Base-by-base conservation (phyloP, 352 stramenopile genomes). In the Chrysophaeum taylorii region DNA sequence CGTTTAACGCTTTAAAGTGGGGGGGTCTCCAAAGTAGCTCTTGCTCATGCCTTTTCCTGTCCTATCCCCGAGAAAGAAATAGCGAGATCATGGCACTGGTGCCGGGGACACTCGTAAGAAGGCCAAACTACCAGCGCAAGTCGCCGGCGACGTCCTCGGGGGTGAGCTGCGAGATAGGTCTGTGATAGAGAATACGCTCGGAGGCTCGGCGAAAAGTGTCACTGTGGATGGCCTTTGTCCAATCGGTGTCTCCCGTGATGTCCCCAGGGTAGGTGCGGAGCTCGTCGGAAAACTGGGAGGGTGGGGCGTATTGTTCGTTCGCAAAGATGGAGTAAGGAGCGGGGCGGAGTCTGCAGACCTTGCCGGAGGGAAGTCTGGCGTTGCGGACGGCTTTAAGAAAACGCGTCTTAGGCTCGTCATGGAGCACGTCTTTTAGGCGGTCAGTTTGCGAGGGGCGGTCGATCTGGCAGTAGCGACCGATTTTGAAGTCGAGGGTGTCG, bases 401-500 rank as follows among this genome's bases (percentile, higher is more conserved):
- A 69, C 90, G 88, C 21, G 82, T 90, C 21, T 70, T 71, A 18
- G 76, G 69, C 0, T 81, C 70, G 0, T 77, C 82, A 27, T 77
- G 48, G 2, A 94, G 72, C 27, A 94, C 89, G 64, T 92, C 87
- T 4, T 73, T 69, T 25, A 87, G 75, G 62, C 88, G 88, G 75
- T 96, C 85, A 0, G 89, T 73, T 69, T 94, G 85, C 35, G 82
- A 81, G 9, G 80, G 76, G 45, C 79, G 76, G 62, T 88, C 73
- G 35, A 83, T 84, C 72, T 88, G 89, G 52, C 81, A 91, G 72
- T 91, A 90, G 2, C 86, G 83, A 66, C 92, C 87, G 14, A 91
- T 83, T 27, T 90, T 73, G 75, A 96, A 95, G 71, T 88, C 86
- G 23, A 92, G 72, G 38, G 91, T 84, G 67, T 96, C 89, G n/a